phyloP scores from a whole-genome alignment of 2,329 filamentous ascomycete species.

The Triangularia setosa region DNA sequence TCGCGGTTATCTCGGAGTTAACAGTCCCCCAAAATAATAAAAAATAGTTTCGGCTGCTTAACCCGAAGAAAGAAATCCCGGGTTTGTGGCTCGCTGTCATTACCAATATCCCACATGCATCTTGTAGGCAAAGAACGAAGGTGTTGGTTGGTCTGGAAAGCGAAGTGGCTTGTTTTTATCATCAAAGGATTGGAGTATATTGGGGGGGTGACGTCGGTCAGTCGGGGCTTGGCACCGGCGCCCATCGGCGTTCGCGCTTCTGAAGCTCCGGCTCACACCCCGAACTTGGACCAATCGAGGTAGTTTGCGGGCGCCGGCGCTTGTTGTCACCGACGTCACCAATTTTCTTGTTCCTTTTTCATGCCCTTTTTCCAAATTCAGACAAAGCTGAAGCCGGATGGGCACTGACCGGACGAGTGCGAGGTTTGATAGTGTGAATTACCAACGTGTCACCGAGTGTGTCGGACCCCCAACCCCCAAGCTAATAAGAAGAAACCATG shows the following conservation, averaged over 20 bases:
- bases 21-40: not conserved
- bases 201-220: not conserved
- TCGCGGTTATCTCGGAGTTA: not conserved
- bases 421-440: not conserved
- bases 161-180: not conserved
- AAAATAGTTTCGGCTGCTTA: not conserved
- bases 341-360: not conserved
- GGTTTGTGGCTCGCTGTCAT: not conserved
- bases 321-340: not conserved
- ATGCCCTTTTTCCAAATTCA: not conserved
- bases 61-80: not conserved
- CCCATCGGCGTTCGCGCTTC: conserved; percentile 12
- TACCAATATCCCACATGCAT: not conserved
- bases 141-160: not conserved
- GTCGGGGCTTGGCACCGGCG: not conserved
- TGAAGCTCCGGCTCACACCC: not conserved
- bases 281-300: not conserved
- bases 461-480: too few relatives aligned
- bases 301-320: not conserved
- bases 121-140: not conserved
- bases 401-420: too few relatives aligned
- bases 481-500: not conserved
- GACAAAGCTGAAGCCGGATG: not conserved
- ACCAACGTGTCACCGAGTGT: not conserved
- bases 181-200: not conserved